phyloP scores from a whole-genome alignment of 2,329 filamentous ascomycete species.

The Hypoxylon sp. region DNA sequence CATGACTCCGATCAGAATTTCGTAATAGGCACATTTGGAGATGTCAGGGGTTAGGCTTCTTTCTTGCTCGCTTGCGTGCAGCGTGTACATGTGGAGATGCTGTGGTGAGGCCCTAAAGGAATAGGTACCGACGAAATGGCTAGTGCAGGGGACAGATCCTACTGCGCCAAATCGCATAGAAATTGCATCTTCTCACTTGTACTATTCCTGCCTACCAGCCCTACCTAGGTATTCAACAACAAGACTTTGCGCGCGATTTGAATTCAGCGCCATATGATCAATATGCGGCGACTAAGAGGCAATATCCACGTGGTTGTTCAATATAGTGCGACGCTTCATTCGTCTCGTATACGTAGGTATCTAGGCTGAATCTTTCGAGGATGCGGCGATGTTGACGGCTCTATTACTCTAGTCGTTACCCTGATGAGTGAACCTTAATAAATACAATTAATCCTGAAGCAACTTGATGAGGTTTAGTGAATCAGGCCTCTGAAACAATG shows the following conservation, averaged over 20 bases:
- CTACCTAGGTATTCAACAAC: too few relatives aligned
- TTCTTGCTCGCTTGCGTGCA: constrained; percentile 16
- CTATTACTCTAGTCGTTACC: neutral
- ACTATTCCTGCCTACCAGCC: too few relatives aligned
- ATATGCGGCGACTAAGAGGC: neutral
- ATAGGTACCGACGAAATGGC: neutral
- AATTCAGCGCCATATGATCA: too few relatives aligned
- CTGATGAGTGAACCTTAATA: neutral
- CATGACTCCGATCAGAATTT: constrained; percentile 12
- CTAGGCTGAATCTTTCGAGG: neutral
- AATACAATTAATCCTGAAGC: constrained; percentile 9
- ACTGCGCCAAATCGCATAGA: constrained; percentile 6
- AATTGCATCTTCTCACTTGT: too few relatives aligned
- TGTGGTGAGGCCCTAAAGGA: constrained; percentile 11
- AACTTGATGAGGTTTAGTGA: constrained; percentile 34
- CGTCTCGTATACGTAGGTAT: too few relatives aligned
- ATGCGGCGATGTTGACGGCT: constrained; percentile 13
- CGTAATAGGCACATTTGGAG: constrained; percentile 11
- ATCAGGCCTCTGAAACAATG: constrained; percentile 37
- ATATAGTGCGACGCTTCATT: neutral
- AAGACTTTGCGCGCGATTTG: too few relatives aligned
- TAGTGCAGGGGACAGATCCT: constrained; percentile 10
- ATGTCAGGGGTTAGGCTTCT: neutral
- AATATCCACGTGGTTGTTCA: neutral
- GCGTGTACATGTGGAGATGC: constrained; percentile 18